Evolutionary conservation across 2,329 filamentous ascomycete genomes (phyloP), one percentile per base, ranked within the genome.

Genomic region (Penicillium sclerotigenum): DNA sequence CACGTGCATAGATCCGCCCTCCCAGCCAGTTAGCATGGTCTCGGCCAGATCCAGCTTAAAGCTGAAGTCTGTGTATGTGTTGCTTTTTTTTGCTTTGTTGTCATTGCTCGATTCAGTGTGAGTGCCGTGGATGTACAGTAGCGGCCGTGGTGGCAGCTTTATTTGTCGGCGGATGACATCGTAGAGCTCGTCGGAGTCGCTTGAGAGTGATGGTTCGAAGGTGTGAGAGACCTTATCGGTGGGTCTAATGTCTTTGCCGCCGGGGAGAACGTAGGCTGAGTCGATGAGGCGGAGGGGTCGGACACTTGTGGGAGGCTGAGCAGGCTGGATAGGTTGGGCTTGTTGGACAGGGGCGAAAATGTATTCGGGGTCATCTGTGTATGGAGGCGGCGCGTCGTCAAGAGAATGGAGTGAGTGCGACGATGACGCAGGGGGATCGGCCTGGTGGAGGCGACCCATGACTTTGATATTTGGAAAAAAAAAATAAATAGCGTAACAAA

Each of bases 21-120:
- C 62, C 64, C 64, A 66, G 13, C 64, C 62, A 4, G 51, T 61
- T 36, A 66, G 26, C 55, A 66, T 57, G n/a, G 64, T 66, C 49
- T 66, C 64, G 0, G 64, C 62, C 7, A 66, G 58, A 54, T 66
- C 64, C 24, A 66, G 52, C 8, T 40, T 47, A 52, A 66, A 66
- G 0, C 53, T 20, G 26, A 66, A 66, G 48, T 66, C 64, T 20
- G 57, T 59, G 13, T 59, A 56, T 2, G 13, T 56, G 28, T 51
- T 57, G 33, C 8, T 57, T 3, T 45, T 54, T 7, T 46, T n/a
- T 5, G 63, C 52, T 16, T 66, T 61, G 5, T 46, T 47, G 33
- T 58, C 49, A 10, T 54, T 47, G 33, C 26, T 48, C 2, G 58
- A 49, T 45, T 64, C 61, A 7, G 55, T 60, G 31, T 66, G 64